phyloP scores from a whole-genome alignment of 352 stramenopile species.

The Pythium plurisporium region DNA sequence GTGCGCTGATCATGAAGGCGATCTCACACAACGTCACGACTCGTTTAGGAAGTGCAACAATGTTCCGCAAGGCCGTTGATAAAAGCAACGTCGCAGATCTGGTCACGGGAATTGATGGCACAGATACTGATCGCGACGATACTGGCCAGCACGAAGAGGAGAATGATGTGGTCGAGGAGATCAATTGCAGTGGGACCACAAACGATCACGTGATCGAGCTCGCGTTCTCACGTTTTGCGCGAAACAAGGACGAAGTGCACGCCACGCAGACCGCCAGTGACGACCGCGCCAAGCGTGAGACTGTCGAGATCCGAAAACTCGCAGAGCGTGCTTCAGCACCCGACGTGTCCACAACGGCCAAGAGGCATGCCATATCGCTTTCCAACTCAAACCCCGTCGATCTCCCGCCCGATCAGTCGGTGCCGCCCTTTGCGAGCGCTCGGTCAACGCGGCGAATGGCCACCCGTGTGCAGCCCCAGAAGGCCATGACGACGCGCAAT shows the following conservation, averaged over 20 bases:
- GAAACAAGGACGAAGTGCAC: too few species aligned
- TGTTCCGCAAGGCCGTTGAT: constrained; percentile 1
- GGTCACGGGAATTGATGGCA: neutral
- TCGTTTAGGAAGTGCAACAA: constrained; percentile 9
- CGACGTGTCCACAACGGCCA: neutral
- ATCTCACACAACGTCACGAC: constrained; percentile 15
- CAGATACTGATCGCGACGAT: constrained; percentile 1
- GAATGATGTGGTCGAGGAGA: constrained; percentile 1
- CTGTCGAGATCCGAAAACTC: neutral
- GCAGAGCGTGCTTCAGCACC: neutral
- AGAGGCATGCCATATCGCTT: constrained; percentile 1
- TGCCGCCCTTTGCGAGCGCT: neutral
- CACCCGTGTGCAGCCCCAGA: constrained; percentile 15
- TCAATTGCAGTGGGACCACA: too few species aligned
- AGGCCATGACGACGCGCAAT: constrained; percentile 15
- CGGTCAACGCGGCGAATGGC: constrained; percentile 10
- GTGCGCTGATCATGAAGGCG: constrained; percentile 33
- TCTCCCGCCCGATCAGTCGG: neutral
- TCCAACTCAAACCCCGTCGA: neutral
- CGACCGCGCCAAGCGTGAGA: neutral
- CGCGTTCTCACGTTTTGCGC: too few species aligned
- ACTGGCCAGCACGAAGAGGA: neutral
- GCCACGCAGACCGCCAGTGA: neutral
- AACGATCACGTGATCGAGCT: too few species aligned
- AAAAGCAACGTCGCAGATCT: neutral